phyloP scores from a whole-genome alignment of 179 eudicot genomes.

The Monotropa hypopitys region DNA sequence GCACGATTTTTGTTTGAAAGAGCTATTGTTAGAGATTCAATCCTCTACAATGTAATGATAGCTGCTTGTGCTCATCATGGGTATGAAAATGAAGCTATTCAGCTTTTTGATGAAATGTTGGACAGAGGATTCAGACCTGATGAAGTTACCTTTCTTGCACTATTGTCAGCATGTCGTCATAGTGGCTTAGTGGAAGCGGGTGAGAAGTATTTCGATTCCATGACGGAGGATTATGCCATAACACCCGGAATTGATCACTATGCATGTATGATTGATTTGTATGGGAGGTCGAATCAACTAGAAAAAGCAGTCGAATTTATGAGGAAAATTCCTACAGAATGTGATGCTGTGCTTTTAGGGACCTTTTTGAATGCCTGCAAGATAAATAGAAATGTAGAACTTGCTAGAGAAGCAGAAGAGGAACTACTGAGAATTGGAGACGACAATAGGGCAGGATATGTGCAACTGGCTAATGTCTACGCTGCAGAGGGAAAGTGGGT shows the following conservation, averaged over 20 bases:
- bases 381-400: constrained; percentile 34
- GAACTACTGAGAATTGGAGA: constrained; percentile 51
- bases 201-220: constrained; percentile 48
- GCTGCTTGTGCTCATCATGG: constrained; percentile 82
- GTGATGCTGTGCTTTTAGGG: constrained; percentile 54
- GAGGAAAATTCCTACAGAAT: constrained; percentile 34
- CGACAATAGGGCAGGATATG: constrained; percentile 51
- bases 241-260: constrained; percentile 59
- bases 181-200: constrained; percentile 61
- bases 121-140: constrained; percentile 37
- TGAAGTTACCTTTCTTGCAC: constrained; percentile 65
- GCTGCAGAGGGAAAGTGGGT: constrained; percentile 74
- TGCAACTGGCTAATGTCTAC: constrained; percentile 69
- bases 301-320: constrained; percentile 53
- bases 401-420: constrained; percentile 54
- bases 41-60: constrained; percentile 75
- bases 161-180: constrained; percentile 81
- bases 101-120: constrained; percentile 52
- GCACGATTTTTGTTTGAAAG: constrained; percentile 39
- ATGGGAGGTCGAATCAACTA: constrained; percentile 54
- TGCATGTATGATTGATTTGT: constrained; percentile 88
- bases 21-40: constrained; percentile 27
- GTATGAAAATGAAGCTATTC: constrained; percentile 44
- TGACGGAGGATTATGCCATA: constrained; percentile 43
- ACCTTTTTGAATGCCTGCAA: constrained; percentile 72